Conservation (phyloP, 495 filamentous ascomycete species). For the Podospora pseudoanserina region DNA sequence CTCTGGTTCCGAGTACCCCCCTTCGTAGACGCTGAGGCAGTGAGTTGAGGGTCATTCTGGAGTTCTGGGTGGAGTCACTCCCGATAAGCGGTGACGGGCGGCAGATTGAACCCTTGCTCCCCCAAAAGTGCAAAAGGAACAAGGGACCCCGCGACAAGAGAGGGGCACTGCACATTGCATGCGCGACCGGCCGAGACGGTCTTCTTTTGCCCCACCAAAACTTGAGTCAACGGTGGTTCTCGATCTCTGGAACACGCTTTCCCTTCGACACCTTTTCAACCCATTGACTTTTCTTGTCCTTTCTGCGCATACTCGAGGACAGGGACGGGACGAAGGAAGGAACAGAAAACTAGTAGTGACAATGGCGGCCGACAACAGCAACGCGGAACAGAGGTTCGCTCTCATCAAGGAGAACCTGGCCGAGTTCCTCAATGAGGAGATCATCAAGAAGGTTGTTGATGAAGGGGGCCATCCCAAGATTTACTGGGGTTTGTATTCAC, state of each 20-base stretch:
- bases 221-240: slow-evolving; percentile 4
- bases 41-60: background rate
- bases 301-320: background rate
- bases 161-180: background rate
- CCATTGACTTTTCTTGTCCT: background rate
- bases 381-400: slow-evolving; percentile 27
- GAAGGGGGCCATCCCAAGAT: slow-evolving; percentile 68
- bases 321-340: background rate
- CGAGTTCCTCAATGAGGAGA: slow-evolving; percentile 81
- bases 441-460: slow-evolving; percentile 72
- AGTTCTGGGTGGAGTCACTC: background rate
- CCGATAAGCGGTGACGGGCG: slow-evolving; percentile 12
- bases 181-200: background rate
- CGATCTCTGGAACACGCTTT: background rate
- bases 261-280: background rate
- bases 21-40: background rate
- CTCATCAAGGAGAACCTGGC: slow-evolving; percentile 78
- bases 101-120: background rate
- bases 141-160: background rate
- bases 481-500: slow-evolving; percentile 69
- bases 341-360: background rate
- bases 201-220: slow-evolving; percentile 3
- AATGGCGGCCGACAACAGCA: slow-evolving; percentile 15
- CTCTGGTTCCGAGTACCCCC: background rate
- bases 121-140: background rate